phyloP scores from a whole-genome alignment of 108 stramenopile genomes.

The Phaeodactylum tricornutum region DNA sequence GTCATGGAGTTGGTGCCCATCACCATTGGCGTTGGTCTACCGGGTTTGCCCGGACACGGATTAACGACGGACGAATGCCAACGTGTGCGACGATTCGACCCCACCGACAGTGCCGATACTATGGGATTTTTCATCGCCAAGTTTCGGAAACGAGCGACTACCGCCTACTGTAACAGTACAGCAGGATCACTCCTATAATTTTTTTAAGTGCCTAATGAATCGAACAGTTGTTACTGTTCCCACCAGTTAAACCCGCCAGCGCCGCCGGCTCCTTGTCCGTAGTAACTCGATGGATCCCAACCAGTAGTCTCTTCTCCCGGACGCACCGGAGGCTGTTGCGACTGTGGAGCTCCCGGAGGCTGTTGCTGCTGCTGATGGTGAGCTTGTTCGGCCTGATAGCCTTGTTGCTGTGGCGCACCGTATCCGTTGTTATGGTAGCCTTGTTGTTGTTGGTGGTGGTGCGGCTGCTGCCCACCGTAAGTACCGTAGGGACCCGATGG shows the following conservation, averaged over 20 bases:
- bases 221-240: slow-evolving; percentile 18
- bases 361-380: slow-evolving; percentile 11
- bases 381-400: not conserved
- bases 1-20: slow-evolving; percentile 53
- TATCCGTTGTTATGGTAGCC: slow-evolving; percentile 1
- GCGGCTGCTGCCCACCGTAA: slow-evolving; percentile 13
- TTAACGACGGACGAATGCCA: slow-evolving; percentile 36
- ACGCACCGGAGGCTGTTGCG: slow-evolving; percentile 35
- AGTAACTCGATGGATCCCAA: slow-evolving; percentile 62
- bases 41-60: slow-evolving; percentile 36
- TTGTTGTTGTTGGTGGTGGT: slow-evolving; percentile 11
- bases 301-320: slow-evolving; percentile 29
- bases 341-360: slow-evolving; percentile 13
- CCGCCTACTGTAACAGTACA: no score
- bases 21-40: slow-evolving; percentile 19
- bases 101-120: slow-evolving; percentile 25
- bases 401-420: slow-evolving; percentile 7
- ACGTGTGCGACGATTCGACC: slow-evolving; percentile 51
- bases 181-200: no score
- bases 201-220: no score
- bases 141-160: slow-evolving; percentile 38
- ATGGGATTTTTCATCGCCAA: slow-evolving; percentile 76
- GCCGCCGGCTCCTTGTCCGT: slow-evolving; percentile 36
- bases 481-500: slow-evolving; percentile 14
- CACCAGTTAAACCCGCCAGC: slow-evolving; percentile 88